A percentile compares a stretch with the other conserved stretches of the same genome.
These are phyloP conservation scores for Strigomonas galati DNA, from an alignment of 208 protist genomes.

Conservation along the genomic window DNA sequence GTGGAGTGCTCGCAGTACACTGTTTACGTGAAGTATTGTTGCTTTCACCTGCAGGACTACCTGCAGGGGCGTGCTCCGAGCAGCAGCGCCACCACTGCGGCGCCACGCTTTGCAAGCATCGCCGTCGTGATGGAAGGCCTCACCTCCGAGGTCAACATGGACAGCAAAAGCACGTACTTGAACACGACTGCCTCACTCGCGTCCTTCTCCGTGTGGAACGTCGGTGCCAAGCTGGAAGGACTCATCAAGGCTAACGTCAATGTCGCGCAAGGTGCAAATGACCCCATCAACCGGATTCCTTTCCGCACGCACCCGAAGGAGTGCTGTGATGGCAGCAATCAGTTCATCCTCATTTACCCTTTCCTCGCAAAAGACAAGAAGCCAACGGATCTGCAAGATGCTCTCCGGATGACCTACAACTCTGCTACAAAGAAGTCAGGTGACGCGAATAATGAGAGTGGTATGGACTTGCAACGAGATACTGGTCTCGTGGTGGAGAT, in stretches of 20 bases:
- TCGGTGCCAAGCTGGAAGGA: neutral
- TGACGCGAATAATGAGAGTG: neutral
- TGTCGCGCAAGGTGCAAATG: neutral
- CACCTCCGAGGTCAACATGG: neutral
- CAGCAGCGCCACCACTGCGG: too few relatives aligned
- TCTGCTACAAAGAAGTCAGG: neutral
- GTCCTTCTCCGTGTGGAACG: neutral
- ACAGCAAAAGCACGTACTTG: neutral
- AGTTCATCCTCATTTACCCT: neutral
- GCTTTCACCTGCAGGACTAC: slow-evolving; percentile 9
- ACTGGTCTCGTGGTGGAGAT: neutral
- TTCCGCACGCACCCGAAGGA: neutral
- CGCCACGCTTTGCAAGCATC: neutral
- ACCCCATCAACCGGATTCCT: neutral
- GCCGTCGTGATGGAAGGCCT: neutral
- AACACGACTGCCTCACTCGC: neutral
- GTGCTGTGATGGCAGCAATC: neutral
- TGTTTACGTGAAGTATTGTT: neutral
- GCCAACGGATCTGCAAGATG: neutral
- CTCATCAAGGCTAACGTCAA: neutral
- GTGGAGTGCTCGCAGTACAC: neutral
- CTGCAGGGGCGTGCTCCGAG: neutral
- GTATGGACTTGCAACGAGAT: neutral
- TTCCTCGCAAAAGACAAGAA: neutral
- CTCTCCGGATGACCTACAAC: neutral